Evolutionary conservation across 1,284 basidiomycete genomes (phyloP), one percentile per base, ranked within the genome.

Genomic region (Sporisorium sorghi): DNA sequence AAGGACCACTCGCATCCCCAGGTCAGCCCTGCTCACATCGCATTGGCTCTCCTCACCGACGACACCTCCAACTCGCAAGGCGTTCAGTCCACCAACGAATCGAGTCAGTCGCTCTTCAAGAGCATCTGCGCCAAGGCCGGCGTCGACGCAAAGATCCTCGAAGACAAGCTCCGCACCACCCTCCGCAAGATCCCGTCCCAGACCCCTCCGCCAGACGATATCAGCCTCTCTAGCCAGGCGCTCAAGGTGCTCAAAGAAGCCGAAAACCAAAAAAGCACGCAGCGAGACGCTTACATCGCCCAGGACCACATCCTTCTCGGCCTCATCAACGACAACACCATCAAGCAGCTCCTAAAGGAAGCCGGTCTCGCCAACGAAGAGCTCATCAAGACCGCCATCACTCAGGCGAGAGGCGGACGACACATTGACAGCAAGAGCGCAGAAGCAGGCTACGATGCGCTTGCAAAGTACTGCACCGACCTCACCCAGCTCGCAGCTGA

Each of bases 251-350:
- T 84, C 35, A 78, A 75, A 53, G 64, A 76, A 46, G 83, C 83
- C 17, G 78, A 83, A 37, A 68, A 63, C 19, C 71, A 78, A 33
- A 81, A 79, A 65, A 78, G 60, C 52, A 67, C 63, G 2, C 86
- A 88, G 78, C 92, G 93, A 83, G 96, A 97, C 85, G 90, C 91
- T 7, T 97, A 91, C 85, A 92, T 98, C 67, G 94, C 95, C 0
- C 92, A 97, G 84, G 95, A 98, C 77, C 91, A 90, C 81, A 85
- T 93, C 30, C 82, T 93, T 30, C 86, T 92, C 47, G 93, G 92
- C 1, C 88, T 94, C 50, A 82, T 93, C 69, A 90, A 92, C 74
- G 92, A 94, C 71, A 64, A 89, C 1, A 88, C 88, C 3, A 89
- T 95, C 66, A 83, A 87, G 10, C 83, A 87, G 33, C 84, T 92